phyloP scores from a whole-genome alignment of 2,329 filamentous ascomycete genomes.

The Penicillium carneum region DNA sequence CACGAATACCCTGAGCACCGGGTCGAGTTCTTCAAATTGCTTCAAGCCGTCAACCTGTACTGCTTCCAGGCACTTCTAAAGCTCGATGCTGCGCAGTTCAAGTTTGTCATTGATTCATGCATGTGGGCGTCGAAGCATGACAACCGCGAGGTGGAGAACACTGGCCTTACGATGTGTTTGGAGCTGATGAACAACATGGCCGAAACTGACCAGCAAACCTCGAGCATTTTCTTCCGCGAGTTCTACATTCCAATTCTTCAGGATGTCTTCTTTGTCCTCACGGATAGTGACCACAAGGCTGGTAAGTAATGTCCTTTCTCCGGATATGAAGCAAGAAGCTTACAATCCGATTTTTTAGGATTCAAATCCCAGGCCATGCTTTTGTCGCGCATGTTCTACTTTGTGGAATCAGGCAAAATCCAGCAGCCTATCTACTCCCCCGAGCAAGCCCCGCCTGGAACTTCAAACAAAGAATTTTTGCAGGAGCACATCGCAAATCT shows the following conservation, averaged over 20 bases:
- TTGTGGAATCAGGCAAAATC: slow-evolving; percentile 88
- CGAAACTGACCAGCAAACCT: slow-evolving; percentile 83
- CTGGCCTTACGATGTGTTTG: slow-evolving; percentile 95
- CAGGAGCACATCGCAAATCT: slow-evolving; percentile 84
- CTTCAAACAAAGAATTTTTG: slow-evolving; percentile 88
- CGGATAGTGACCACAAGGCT: slow-evolving; percentile 97
- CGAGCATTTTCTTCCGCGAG: slow-evolving; percentile 95
- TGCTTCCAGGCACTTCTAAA: slow-evolving; percentile 95
- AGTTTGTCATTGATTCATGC: slow-evolving; percentile 98
- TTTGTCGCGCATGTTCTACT: slow-evolving; percentile 93
- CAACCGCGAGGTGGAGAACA: slow-evolving; percentile 95
- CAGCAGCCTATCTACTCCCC: slow-evolving; percentile 86
- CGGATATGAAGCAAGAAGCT: not conserved
- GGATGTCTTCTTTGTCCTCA: slow-evolving; percentile 97
- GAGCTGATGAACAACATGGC: slow-evolving; percentile 98
- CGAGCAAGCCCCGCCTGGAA: slow-evolving; percentile 82
- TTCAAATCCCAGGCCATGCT: slow-evolving; percentile 98
- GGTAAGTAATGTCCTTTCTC: slow-evolving; percentile 52
- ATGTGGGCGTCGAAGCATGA: slow-evolving; percentile 99
- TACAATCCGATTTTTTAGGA: slow-evolving; percentile 51
- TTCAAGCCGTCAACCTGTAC: slow-evolving; percentile 93
- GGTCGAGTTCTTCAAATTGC: slow-evolving; percentile 98
- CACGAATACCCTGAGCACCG: slow-evolving; percentile 98
- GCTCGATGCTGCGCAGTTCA: slow-evolving; percentile 95
- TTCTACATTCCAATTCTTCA: slow-evolving; percentile 96